phyloP scores from a whole-genome alignment of 441 rosid species.

The Arabidopsis lyrata region DNA sequence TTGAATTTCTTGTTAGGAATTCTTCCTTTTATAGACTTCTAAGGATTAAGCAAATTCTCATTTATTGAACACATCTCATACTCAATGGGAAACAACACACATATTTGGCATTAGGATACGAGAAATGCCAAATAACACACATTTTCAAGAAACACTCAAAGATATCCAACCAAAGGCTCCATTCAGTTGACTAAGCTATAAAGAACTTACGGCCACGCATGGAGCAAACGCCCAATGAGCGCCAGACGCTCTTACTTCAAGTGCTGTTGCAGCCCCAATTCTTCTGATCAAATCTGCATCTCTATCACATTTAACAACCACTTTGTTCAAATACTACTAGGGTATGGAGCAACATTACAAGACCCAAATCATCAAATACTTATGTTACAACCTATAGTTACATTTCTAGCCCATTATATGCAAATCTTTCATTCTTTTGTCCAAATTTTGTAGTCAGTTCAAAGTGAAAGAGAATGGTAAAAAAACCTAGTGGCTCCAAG shows the following conservation, averaged over 20 bases:
- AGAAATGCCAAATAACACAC: not conserved
- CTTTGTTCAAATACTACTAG: not conserved
- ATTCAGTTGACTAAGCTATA: not conserved
- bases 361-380: not conserved
- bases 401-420: not conserved
- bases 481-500: constrained; percentile 74
- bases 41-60: not conserved
- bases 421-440: not conserved
- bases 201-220: not conserved
- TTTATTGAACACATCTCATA: constrained; percentile 8
- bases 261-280: constrained; percentile 57
- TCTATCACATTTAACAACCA: constrained; percentile 45
- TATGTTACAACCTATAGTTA: not conserved
- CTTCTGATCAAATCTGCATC: constrained; percentile 69
- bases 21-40: not conserved
- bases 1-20: not conserved
- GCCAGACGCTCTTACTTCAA: constrained; percentile 6
- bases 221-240: constrained; percentile 9
- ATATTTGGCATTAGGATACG: not conserved
- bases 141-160: constrained; percentile 6
- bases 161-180: not conserved
- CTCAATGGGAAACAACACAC: not conserved
- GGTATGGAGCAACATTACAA: not conserved
- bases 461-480: not conserved
- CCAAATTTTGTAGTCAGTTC: not conserved